Conservation (phyloP, 1,284 basidiomycete genomes). For the Malassezia furfur region DNA sequence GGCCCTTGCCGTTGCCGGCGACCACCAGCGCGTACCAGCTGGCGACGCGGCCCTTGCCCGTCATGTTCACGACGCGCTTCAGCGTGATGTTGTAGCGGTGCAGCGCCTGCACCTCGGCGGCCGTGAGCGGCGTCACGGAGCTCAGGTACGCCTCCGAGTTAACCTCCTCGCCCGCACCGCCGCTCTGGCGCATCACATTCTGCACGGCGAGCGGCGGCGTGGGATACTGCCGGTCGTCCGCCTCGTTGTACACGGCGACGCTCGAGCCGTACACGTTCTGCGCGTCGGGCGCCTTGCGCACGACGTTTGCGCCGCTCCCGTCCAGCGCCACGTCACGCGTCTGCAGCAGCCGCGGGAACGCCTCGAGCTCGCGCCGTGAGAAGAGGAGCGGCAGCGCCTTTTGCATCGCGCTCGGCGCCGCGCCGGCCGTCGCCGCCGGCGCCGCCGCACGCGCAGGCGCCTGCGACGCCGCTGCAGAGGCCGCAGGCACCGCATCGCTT, state of each 20-base stretch:
- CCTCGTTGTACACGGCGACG: slow-evolving; percentile 34
- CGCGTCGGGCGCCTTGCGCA: slow-evolving; percentile 20
- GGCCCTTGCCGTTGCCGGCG: slow-evolving; percentile 70
- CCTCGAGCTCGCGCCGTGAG: slow-evolving; percentile 20
- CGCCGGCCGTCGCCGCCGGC: too few species aligned
- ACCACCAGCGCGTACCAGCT: slow-evolving; percentile 63
- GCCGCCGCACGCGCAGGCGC: too few species aligned
- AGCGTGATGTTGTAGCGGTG: slow-evolving; percentile 41
- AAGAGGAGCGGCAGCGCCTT: slow-evolving; percentile 31
- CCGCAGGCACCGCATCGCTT: too few species aligned
- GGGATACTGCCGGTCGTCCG: slow-evolving; percentile 25
- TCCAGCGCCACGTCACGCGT: slow-evolving; percentile 46
- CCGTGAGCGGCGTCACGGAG: slow-evolving; percentile 39
- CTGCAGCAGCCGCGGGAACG: slow-evolving; percentile 38
- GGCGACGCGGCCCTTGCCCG: slow-evolving; percentile 71
- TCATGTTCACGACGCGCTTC: slow-evolving; percentile 64
- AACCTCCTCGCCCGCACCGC: slow-evolving; percentile 31
- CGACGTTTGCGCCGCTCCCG: slow-evolving; percentile 27
- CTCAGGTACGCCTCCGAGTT: slow-evolving; percentile 35
- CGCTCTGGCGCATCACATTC: slow-evolving; percentile 23
- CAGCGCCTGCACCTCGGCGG: slow-evolving; percentile 32
- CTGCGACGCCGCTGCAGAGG: too few species aligned
- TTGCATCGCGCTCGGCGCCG: slow-evolving; percentile 19
- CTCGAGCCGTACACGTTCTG: slow-evolving; percentile 22
- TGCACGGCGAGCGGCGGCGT: slow-evolving; percentile 31